These are phyloP conservation scores for Chaetothyriales sp. DNA, from an alignment of 2,329 filamentous ascomycete species.

Conservation along the genomic window DNA sequence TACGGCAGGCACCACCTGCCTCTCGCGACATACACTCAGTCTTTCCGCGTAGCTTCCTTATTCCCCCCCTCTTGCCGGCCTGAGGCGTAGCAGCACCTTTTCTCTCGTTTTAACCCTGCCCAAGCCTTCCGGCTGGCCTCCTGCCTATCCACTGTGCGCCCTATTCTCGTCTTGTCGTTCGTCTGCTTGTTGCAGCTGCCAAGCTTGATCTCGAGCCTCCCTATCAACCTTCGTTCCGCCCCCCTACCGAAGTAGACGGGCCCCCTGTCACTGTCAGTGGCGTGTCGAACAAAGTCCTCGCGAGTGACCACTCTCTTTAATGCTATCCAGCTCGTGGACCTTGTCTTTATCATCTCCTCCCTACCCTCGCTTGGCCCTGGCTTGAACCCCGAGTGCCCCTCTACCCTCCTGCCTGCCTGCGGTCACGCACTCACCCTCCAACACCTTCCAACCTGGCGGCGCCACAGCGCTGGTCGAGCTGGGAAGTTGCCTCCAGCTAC, in stretches of 20 bases:
- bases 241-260: not conserved
- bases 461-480: slow-evolving; percentile 13
- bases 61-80: not conserved
- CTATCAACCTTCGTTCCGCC: slow-evolving; percentile 3
- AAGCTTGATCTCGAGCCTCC: not conserved
- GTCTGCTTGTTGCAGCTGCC: slow-evolving; percentile 1
- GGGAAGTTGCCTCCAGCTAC: slow-evolving; percentile 15
- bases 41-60: not conserved
- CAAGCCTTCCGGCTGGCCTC: not conserved
- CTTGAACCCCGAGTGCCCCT: slow-evolving; percentile 1
- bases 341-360: not conserved
- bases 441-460: slow-evolving; percentile 9
- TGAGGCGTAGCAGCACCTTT: not conserved
- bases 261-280: not conserved
- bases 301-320: slow-evolving; percentile 2
- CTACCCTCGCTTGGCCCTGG: not conserved
- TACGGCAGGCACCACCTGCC: not conserved
- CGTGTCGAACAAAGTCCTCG: slow-evolving; percentile 2
- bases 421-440: slow-evolving; percentile 3
- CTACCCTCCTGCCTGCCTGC: slow-evolving; percentile 2
- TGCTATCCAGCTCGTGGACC: not conserved
- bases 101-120: not conserved
- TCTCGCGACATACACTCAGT: not conserved
- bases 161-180: not conserved
- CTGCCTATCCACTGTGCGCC: not conserved